Evolutionary conservation across 352 stramenopile genomes (phyloP).

Genomic region (Phytopythium boreale): DNA sequence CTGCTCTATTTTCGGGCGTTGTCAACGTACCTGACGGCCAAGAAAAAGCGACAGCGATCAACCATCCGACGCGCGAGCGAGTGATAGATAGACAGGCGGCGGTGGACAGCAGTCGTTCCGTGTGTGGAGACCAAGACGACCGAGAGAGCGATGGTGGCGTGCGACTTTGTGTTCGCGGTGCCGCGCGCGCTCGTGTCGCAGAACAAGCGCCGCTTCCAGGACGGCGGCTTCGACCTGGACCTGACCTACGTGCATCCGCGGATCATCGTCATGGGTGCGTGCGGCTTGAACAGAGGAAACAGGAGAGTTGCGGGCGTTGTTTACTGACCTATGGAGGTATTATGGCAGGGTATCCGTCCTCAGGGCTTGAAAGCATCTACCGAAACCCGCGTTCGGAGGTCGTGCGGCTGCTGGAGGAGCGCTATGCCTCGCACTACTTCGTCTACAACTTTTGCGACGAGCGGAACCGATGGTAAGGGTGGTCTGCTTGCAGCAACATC

Average conservation of each 20-base stretch:
- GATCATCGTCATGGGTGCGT: conserved; percentile 73
- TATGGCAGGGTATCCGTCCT: conserved; percentile 45
- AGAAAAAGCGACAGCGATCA: neutral
- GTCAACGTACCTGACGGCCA: neutral
- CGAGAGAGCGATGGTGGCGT: conserved; percentile 20
- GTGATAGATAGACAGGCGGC: no score
- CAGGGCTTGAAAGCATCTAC: conserved; percentile 54
- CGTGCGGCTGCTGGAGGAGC: conserved; percentile 45
- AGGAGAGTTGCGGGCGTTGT: no score
- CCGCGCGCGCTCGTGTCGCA: conserved; percentile 71
- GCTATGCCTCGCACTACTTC: conserved; percentile 53
- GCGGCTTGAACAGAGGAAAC: neutral
- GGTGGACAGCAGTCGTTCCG: no score
- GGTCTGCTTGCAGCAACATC: no score
- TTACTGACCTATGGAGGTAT: neutral
- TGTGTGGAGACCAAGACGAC: neutral
- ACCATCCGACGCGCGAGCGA: neutral
- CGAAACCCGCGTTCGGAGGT: conserved; percentile 63
- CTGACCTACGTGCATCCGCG: conserved; percentile 72
- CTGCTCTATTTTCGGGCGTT: neutral
- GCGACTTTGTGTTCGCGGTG: conserved; percentile 37
- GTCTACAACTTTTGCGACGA: conserved; percentile 81
- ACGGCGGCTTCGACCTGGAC: conserved; percentile 65
- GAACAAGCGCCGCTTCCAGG: conserved; percentile 67
- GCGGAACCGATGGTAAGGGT: conserved; percentile 39